Conservation (phyloP, 192 early-diverging fungal genomes). For the Coemansia sp. region DNA sequence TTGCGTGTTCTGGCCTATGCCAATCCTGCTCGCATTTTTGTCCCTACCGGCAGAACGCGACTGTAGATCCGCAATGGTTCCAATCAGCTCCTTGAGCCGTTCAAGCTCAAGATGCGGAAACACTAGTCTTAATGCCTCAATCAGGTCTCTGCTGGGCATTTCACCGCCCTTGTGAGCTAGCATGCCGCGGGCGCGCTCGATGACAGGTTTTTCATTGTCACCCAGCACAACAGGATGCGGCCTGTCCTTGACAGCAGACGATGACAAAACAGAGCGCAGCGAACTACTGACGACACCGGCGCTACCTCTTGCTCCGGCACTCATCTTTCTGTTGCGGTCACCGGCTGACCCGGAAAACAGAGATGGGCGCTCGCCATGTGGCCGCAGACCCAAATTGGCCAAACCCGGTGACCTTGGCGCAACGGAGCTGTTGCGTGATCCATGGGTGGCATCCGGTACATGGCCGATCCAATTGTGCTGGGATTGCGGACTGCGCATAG, state of each 20-base stretch:
- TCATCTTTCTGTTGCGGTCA: not conserved
- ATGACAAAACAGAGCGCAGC: constrained; percentile 1
- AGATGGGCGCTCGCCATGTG: constrained; percentile 1
- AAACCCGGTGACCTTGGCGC: not conserved
- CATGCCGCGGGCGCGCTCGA: constrained; percentile 12
- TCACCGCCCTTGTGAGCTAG: constrained; percentile 26
- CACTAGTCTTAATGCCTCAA: constrained; percentile 16
- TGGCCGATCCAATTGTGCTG: not conserved
- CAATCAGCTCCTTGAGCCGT: constrained; percentile 23
- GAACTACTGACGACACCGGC: no score
- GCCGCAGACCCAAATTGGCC: not conserved
- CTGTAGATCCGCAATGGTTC: constrained; percentile 25
- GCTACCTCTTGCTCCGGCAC: constrained; percentile 1
- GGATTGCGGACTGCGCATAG: constrained; percentile 2
- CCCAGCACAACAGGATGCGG: not conserved
- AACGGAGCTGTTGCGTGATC: constrained; percentile 1
- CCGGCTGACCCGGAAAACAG: not conserved
- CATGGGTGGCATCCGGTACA: not conserved
- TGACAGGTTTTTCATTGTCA: constrained; percentile 9
- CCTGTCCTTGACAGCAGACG: constrained; percentile 6
- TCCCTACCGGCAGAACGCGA: constrained; percentile 5
- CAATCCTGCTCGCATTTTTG: constrained; percentile 10
- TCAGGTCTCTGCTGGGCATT: constrained; percentile 14
- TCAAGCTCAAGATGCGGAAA: constrained; percentile 13
- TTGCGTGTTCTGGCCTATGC: constrained; percentile 43